A percentile compares a stretch with the other conserved stretches of the same genome.
Conservation (phyloP, 1,284 basidiomycete species). For the Heterobasidion parviporum region DNA sequence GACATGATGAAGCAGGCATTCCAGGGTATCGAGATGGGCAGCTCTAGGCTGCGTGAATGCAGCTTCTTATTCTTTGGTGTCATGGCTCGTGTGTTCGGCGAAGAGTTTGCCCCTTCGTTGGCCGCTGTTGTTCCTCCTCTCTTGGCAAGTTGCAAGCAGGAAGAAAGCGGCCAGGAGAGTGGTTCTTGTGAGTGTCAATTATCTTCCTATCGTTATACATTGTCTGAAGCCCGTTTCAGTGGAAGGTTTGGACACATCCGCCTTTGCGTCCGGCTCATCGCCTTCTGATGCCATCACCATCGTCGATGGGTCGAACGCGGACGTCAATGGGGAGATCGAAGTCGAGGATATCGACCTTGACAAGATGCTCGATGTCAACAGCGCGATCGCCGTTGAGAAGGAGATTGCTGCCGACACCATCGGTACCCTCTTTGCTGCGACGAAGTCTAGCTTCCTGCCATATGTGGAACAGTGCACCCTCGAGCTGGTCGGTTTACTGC, state of each 20-base stretch:
- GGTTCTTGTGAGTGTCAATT: conserved; percentile 24
- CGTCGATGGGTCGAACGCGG: conserved; percentile 36
- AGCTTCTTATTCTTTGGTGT: conserved; percentile 98
- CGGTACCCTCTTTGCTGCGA: conserved; percentile 84
- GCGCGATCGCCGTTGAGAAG: conserved; percentile 97
- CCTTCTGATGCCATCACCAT: conserved; percentile 61
- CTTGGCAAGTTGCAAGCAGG: conserved; percentile 79
- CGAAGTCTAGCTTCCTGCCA: conserved; percentile 82
- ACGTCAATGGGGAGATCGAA: conserved; percentile 54
- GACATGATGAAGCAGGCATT: conserved; percentile 96
- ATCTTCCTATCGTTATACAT: not conserved
- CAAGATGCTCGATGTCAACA: conserved; percentile 87
- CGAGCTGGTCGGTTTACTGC: conserved; percentile 76
- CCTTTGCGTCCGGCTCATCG: conserved; percentile 67
- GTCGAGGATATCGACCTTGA: conserved; percentile 83
- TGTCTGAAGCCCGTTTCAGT: conserved; percentile 23
- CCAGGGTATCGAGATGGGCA: conserved; percentile 83
- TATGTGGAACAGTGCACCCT: conserved; percentile 77
- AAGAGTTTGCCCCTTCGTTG: conserved; percentile 89
- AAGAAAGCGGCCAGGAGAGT: conserved; percentile 68
- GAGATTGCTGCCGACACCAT: conserved; percentile 98
- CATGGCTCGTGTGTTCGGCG: conserved; percentile 93
- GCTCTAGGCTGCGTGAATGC: conserved; percentile 87
- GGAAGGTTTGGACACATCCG: conserved; percentile 40
- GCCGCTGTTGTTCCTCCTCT: conserved; percentile 84